Base-by-base conservation (phyloP, 2,329 filamentous ascomycete genomes). In the Colletotrichum endophyticum region DNA sequence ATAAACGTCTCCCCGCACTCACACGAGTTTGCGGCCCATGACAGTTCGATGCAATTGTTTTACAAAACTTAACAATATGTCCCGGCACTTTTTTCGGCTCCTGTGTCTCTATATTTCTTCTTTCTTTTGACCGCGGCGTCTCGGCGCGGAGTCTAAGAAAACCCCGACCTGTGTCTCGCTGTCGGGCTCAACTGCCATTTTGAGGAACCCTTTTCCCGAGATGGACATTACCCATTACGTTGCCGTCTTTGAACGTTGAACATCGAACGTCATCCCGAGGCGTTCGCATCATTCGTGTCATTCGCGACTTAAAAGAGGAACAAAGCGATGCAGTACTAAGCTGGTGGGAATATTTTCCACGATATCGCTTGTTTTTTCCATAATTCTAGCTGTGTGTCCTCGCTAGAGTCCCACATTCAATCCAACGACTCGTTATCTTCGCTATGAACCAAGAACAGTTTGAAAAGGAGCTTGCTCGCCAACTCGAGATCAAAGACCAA, bases 381-480 rank as follows among this genome's bases (percentile, higher is more conserved):
- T n/a, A 44, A 3, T n/a, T n/a, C 4, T 19, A 2, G 16, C 16
- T n/a, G 44, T 8, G 44, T 53, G 5, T 2, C 0, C 44, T 22
- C n/a, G 11, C 44, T 53, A 11, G 0, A 22, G 3, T 7, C 44
- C 1, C 44, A 5, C 3, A 0, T 22, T 22, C 11, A 22, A 22
- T 27, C 6, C 27, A 27, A 27, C 25, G 4, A 27, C 25, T 27
- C 25, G 25, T 27, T 5, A 27, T 27, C 25, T 16, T 53, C 44
- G 0, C 11, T 3, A 53, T 53, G 44, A 3, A 53, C 1, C 44
- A 53, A 22, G 44, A 13, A 1, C 44, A 8, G 11, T 53, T 53
- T 53, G 44, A 53, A 1, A 53, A 53, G n/a, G 11, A 53, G 2
- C 44, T 53, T 0, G 44, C 44, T 0, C n/a, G n/a, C 44, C n/a